Conservation (phyloP, 352 stramenopile species). For the Blastocystis sp. region DNA sequence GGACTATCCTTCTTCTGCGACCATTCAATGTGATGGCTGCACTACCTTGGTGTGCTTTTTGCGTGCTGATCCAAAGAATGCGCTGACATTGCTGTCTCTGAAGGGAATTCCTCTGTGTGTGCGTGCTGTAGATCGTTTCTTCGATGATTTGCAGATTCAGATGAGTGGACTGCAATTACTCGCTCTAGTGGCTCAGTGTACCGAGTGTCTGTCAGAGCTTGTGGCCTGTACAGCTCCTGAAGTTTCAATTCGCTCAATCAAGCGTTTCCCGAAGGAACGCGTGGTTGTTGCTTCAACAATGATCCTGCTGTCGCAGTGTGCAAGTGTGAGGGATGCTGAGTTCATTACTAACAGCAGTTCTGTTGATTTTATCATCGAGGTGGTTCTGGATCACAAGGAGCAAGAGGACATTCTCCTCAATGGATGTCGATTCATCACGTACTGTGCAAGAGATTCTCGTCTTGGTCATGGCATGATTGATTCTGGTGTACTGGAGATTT, state of each 20-base stretch:
- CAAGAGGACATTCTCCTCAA: conserved; percentile 35
- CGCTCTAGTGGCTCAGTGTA: background rate
- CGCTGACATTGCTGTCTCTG: background rate
- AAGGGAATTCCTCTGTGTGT: background rate
- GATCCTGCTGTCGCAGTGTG: background rate
- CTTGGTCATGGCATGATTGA: conserved; percentile 56
- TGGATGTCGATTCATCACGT: conserved; percentile 51
- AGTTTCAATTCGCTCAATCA: conserved; percentile 32
- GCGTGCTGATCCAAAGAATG: background rate
- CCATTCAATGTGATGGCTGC: background rate
- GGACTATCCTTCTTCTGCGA: background rate
- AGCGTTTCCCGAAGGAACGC: conserved; percentile 24
- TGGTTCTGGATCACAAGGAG: conserved; percentile 29
- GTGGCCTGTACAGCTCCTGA: conserved; percentile 2
- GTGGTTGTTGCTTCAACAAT: background rate
- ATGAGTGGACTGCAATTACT: conserved; percentile 20
- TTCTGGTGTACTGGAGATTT: conserved; percentile 8
- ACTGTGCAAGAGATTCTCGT: conserved; percentile 26
- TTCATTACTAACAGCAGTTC: conserved; percentile 35
- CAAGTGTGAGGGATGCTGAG: background rate
- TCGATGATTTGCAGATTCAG: conserved; percentile 41
- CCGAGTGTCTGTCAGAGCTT: background rate
- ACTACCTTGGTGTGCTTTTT: background rate
- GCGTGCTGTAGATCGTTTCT: conserved; percentile 34
- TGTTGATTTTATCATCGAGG: conserved; percentile 46